These are phyloP conservation scores for Gracilaria vermiculophylla DNA, from an alignment of 23 red algal species.

Conservation along the genomic window DNA sequence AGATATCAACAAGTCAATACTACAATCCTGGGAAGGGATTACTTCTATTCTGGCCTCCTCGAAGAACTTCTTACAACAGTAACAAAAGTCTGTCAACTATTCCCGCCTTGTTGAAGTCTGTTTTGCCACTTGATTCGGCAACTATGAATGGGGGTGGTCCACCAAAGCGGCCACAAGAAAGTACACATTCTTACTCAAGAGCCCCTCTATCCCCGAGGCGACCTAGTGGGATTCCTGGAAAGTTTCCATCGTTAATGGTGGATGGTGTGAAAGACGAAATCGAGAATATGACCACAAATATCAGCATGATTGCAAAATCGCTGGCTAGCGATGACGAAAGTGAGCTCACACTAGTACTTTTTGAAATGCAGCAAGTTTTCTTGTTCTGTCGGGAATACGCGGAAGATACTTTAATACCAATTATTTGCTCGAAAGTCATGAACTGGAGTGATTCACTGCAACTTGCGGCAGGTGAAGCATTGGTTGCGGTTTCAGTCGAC, in stretches of 20 bases:
- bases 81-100: too few species aligned
- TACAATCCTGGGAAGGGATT: background rate
- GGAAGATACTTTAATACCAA: constrained; percentile 49
- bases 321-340: constrained; percentile 20
- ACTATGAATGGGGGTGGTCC: background rate
- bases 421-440: constrained; percentile 51
- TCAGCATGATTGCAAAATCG: background rate
- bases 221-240: too few species aligned
- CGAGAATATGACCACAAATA: constrained; percentile 11
- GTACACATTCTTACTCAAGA: background rate
- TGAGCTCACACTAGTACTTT: constrained; percentile 45
- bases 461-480: constrained; percentile 59
- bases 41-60: too few species aligned
- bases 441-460: constrained; percentile 56
- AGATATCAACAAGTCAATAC: background rate
- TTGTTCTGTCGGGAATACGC: constrained; percentile 55
- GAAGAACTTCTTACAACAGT: too few species aligned
- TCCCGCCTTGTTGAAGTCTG: too few species aligned
- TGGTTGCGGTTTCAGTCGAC: background rate
- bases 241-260: background rate
- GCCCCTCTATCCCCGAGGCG: constrained; percentile 15
- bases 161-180: background rate
- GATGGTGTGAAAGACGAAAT: background rate
- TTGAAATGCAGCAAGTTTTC: constrained; percentile 72
- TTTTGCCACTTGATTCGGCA: background rate